These are phyloP conservation scores for Rosellinia necatrix DNA, from an alignment of 2,329 filamentous ascomycete species.

Conservation along the genomic window DNA sequence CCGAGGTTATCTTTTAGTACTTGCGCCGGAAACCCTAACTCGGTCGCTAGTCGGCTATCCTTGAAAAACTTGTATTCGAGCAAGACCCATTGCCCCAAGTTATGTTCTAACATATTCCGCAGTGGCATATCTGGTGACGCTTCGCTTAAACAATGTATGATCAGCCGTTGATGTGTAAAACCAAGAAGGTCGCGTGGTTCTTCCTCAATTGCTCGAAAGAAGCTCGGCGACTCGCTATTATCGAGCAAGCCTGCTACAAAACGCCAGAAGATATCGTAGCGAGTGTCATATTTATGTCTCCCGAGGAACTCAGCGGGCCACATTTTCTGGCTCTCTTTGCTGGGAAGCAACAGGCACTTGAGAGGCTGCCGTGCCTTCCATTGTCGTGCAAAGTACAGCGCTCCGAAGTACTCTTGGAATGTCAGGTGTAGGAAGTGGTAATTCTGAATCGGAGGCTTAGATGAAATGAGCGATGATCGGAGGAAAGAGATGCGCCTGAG, in stretches of 20 bases:
- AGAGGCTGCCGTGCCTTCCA: constrained; percentile 35
- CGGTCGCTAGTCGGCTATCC: not conserved
- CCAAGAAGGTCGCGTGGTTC: constrained; percentile 45
- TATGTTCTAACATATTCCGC: not conserved
- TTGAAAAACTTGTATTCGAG: not conserved
- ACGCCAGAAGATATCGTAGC: constrained; percentile 49
- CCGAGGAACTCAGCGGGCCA: constrained; percentile 36
- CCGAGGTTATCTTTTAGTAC: not conserved
- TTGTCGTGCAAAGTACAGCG: constrained; percentile 44
- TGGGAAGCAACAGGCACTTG: constrained; percentile 19
- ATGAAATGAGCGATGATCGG: constrained; percentile 38
- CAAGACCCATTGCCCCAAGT: not conserved
- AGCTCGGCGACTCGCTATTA: constrained; percentile 22
- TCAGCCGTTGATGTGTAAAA: constrained; percentile 43
- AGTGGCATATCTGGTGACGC: not conserved
- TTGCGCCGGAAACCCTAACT: not conserved
- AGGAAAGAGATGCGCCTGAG: constrained; percentile 44
- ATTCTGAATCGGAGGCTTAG: constrained; percentile 16
- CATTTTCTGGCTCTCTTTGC: not conserved
- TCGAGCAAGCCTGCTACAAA: constrained; percentile 48
- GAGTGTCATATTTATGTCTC: constrained; percentile 45
- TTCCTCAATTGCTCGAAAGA: constrained; percentile 41
- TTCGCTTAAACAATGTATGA: constrained; percentile 47
- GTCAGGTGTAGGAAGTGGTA: constrained; percentile 51
- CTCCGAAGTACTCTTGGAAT: constrained; percentile 50